A percentile compares a stretch with the other conserved stretches of the same genome.
These are phyloP conservation scores for Gossypioides kirkii DNA, from an alignment of 345 rosid species.

Conservation along the genomic window DNA sequence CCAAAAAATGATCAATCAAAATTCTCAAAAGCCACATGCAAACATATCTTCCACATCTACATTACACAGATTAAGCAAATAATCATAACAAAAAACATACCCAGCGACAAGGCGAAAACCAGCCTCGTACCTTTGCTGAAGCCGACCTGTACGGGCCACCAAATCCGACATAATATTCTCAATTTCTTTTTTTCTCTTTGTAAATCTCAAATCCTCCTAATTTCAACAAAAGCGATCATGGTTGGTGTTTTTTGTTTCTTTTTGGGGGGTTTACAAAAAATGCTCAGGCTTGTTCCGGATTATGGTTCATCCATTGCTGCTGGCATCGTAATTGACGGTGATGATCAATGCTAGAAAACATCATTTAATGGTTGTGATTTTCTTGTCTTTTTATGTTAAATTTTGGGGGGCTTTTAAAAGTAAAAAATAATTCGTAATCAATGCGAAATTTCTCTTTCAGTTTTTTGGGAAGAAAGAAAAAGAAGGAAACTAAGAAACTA, in stretches of 20 bases:
- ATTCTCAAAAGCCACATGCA: neutral
- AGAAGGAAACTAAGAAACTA: neutral
- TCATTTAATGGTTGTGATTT: slow-evolving; percentile 31
- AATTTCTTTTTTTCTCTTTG: neutral
- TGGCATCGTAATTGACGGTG: slow-evolving; percentile 24
- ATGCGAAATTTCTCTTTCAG: neutral
- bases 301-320: slow-evolving; percentile 30
- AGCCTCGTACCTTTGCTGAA: slow-evolving; percentile 84
- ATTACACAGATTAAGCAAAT: neutral
- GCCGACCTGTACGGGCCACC: slow-evolving; percentile 99
- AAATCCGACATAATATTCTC: slow-evolving; percentile 58
- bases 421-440: neutral
- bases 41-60: neutral
- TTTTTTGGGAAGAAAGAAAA: neutral
- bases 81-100: slow-evolving; percentile 27
- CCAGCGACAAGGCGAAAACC: slow-evolving; percentile 97
- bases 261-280: slow-evolving; percentile 1
- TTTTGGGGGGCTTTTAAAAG: neutral
- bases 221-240: slow-evolving; percentile 18
- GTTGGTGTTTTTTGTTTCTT: neutral
- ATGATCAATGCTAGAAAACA: slow-evolving; percentile 23
- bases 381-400: neutral
- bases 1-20: neutral
- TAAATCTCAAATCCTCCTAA: neutral
- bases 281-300: slow-evolving; percentile 28